phyloP scores from a whole-genome alignment of 768 basidiomycete genomes.

The Hemileccinum impolitum region DNA sequence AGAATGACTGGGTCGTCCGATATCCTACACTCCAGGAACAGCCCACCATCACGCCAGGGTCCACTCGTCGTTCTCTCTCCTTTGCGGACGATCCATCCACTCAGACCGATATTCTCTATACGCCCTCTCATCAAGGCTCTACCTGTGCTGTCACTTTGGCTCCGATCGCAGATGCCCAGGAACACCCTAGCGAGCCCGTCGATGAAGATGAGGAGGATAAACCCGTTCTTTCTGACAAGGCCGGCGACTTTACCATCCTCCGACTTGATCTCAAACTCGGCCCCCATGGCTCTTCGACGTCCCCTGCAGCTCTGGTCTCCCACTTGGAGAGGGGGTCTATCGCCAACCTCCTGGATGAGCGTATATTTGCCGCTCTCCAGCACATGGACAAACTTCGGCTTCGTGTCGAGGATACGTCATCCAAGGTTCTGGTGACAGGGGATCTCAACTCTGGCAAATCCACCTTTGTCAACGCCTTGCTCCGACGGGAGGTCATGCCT shows the following conservation, averaged over 20 bases:
- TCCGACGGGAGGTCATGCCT: conserved; percentile 89
- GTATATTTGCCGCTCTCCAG: conserved; percentile 65
- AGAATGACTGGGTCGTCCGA: conserved; percentile 80
- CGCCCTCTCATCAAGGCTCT: conserved; percentile 45
- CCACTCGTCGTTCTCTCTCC: conserved; percentile 66
- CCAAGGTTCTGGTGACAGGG: conserved; percentile 96
- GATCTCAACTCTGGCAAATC: conserved; percentile 99
- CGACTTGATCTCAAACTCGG: conserved; percentile 93
- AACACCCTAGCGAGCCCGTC: conserved; percentile 15
- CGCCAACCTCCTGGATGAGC: conserved; percentile 85
- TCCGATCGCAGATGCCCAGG: conserved; percentile 46
- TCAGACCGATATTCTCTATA: conserved; percentile 63
- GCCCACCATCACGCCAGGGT: conserved; percentile 20
- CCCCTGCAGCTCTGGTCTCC: conserved; percentile 72
- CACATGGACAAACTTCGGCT: conserved; percentile 84
- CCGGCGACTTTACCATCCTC: conserved; percentile 78
- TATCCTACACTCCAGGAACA: conserved; percentile 75
- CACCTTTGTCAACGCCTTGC: conserved; percentile 94
- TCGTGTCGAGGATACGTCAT: conserved; percentile 87
- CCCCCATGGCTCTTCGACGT: conserved; percentile 57
- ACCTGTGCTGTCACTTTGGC: conserved; percentile 59
- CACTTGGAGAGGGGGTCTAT: conserved; percentile 93
- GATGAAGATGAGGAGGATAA: conserved; percentile 25
- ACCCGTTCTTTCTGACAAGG: conserved; percentile 39
- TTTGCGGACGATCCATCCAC: conserved; percentile 80